Conservation (phyloP, 352 stramenopile genomes). For the Phytophthora cryptogea region DNA sequence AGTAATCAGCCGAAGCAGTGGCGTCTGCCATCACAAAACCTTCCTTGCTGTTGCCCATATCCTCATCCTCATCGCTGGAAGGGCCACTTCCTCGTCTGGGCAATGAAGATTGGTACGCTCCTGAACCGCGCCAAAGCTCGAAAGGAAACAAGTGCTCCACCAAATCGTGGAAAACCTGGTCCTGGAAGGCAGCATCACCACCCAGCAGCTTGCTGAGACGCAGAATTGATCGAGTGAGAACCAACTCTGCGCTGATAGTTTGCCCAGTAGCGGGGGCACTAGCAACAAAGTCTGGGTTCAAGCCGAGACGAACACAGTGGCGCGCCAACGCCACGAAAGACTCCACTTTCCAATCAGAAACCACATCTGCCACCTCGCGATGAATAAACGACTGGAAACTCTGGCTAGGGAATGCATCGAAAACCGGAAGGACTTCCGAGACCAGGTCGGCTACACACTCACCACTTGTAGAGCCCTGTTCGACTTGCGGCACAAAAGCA, state of each 20-base stretch:
- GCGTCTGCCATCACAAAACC: slow-evolving; percentile 25
- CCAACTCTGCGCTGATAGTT: slow-evolving; percentile 40
- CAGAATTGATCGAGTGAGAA: slow-evolving; percentile 56
- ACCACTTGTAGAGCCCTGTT: slow-evolving; percentile 21
- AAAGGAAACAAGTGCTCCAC: slow-evolving; percentile 64
- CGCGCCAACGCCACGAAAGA: slow-evolving; percentile 69
- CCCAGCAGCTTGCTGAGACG: slow-evolving; percentile 65
- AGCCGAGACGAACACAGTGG: slow-evolving; percentile 59
- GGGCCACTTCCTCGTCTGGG: slow-evolving; percentile 19
- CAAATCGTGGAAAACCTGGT: slow-evolving; percentile 59
- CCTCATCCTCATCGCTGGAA: slow-evolving; percentile 37
- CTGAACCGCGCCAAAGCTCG: slow-evolving; percentile 31
- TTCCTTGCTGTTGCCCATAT: slow-evolving; percentile 36
- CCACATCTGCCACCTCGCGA: slow-evolving; percentile 59
- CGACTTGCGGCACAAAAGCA: slow-evolving; percentile 45
- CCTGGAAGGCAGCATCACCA: slow-evolving; percentile 49
- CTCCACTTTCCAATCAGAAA: slow-evolving; percentile 67
- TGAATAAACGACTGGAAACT: slow-evolving; percentile 66
- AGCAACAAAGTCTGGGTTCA: slow-evolving; percentile 28
- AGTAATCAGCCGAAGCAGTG: slow-evolving; percentile 33
- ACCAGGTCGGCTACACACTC: slow-evolving; percentile 60
- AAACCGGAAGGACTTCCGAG: slow-evolving; percentile 61
- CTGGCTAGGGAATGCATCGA: slow-evolving; percentile 65
- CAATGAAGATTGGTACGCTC: slow-evolving; percentile 29
- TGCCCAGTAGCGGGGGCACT: slow-evolving; percentile 12